phyloP scores from a whole-genome alignment of 345 rosid species.

The Lenwebbia sp. region DNA sequence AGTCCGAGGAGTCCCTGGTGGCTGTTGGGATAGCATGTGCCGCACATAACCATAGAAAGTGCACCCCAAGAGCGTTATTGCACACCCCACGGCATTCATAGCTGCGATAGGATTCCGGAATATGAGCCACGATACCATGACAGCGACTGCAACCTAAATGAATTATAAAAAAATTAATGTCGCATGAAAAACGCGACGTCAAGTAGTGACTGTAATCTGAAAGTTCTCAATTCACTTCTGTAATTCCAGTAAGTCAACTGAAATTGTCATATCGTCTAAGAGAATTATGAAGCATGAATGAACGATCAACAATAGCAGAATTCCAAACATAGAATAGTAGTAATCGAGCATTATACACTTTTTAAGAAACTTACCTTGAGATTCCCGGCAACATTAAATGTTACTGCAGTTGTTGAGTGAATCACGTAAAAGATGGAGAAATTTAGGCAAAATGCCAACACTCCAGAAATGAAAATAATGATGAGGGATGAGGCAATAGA shows the following conservation, averaged over 20 bases:
- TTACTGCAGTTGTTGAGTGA: constrained; percentile 98
- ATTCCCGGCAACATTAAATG: constrained; percentile 98
- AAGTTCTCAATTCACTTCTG: neutral
- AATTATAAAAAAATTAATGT: neutral
- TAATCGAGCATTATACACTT: neutral
- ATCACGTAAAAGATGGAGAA: constrained; percentile 97
- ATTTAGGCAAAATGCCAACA: constrained; percentile 92
- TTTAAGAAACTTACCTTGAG: constrained; percentile 50
- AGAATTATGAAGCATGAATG: neutral
- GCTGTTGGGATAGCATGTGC: constrained; percentile 76
- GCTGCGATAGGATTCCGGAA: constrained; percentile 86
- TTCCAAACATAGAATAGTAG: neutral
- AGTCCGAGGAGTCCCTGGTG: constrained; percentile 77
- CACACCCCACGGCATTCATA: constrained; percentile 92
- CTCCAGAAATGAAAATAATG: constrained; percentile 83
- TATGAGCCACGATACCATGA: constrained; percentile 84
- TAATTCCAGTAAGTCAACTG: neutral
- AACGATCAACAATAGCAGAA: neutral
- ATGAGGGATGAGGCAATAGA: constrained; percentile 45
- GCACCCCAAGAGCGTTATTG: constrained; percentile 80
- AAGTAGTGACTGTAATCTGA: neutral
- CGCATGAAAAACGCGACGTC: neutral
- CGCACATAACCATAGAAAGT: constrained; percentile 93
- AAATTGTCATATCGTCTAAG: neutral
- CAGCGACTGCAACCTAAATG: constrained; percentile 91